A percentile compares a stretch with the other conserved stretches of the same genome.
These are phyloP conservation scores for Colletotrichum zoysiae DNA, from an alignment of 2,329 filamentous ascomycete species.

Conservation along the genomic window DNA sequence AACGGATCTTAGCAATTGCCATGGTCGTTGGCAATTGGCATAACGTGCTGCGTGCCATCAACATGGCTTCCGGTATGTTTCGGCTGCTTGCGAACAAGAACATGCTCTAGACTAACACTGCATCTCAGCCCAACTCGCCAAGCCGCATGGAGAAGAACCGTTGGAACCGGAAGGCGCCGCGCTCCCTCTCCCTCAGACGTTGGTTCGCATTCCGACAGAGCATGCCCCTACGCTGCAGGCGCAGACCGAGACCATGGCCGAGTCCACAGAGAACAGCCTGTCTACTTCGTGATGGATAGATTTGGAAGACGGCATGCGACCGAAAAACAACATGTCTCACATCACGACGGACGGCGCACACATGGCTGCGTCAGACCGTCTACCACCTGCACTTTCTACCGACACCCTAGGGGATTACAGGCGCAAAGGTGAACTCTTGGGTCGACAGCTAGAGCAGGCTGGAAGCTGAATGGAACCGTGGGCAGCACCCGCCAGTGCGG, in stretches of 20 bases:
- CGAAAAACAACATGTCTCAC: slow-evolving; percentile 21
- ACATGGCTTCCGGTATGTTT: slow-evolving; percentile 83
- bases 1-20: slow-evolving; percentile 73
- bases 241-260: slow-evolving; percentile 66
- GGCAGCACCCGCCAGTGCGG: slow-evolving; percentile 1
- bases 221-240: slow-evolving; percentile 76
- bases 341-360: neutral
- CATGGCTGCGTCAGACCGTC: neutral
- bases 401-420: neutral
- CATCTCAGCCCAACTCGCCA: slow-evolving; percentile 75
- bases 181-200: slow-evolving; percentile 77
- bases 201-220: slow-evolving; percentile 87
- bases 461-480: neutral
- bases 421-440: neutral
- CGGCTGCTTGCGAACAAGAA: neutral
- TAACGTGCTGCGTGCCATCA: slow-evolving; percentile 85
- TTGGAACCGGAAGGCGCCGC: slow-evolving; percentile 45
- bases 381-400: neutral
- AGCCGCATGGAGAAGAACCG: slow-evolving; percentile 61
- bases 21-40: slow-evolving; percentile 91
- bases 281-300: slow-evolving; percentile 14
- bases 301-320: neutral
- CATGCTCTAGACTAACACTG: slow-evolving; percentile 14
- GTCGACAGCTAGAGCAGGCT: neutral
- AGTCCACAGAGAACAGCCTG: slow-evolving; percentile 53